phyloP scores from a whole-genome alignment of 495 filamentous ascomycete species.

The Aspergillus bridgeri region DNA sequence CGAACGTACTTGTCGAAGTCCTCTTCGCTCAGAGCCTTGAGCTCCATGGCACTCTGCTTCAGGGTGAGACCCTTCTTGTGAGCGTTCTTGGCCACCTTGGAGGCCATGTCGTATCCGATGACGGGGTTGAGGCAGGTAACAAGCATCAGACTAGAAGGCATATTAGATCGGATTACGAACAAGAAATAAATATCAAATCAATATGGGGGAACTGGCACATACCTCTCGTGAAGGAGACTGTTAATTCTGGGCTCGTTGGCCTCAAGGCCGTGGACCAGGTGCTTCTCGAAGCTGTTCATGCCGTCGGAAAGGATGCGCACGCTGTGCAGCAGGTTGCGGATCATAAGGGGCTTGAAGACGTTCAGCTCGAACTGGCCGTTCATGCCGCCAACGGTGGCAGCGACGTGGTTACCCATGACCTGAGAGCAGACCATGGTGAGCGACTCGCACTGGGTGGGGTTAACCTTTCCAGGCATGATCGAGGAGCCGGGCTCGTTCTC shows the following conservation, averaged over 20 bases:
- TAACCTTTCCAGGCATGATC: slow-evolving; percentile 99
- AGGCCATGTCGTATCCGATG: slow-evolving; percentile 98
- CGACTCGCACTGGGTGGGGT: slow-evolving; percentile 97
- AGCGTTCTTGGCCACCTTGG: slow-evolving; percentile 97
- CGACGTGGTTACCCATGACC: slow-evolving; percentile 95
- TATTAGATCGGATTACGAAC: slow-evolving; percentile 17
- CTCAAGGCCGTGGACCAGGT: slow-evolving; percentile 82
- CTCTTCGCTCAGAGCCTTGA: slow-evolving; percentile 82
- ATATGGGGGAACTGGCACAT: slow-evolving; percentile 15
- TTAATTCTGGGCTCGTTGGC: slow-evolving; percentile 90
- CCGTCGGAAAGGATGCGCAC: slow-evolving; percentile 80
- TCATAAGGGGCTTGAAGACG: slow-evolving; percentile 97
- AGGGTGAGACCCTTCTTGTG: slow-evolving; percentile 96
- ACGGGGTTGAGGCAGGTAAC: slow-evolving; percentile 98
- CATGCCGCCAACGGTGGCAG: slow-evolving; percentile 88
- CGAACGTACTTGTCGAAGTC: slow-evolving; percentile 89
- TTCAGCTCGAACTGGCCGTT: slow-evolving; percentile 99
- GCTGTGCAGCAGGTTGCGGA: slow-evolving; percentile 92
- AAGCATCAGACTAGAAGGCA: slow-evolving; percentile 76
- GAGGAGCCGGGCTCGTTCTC: slow-evolving; percentile 97
- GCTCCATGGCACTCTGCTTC: slow-evolving; percentile 90
- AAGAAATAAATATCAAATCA: not conserved
- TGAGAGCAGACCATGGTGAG: slow-evolving; percentile 97
- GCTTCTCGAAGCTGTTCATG: slow-evolving; percentile 91
- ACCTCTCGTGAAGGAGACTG: slow-evolving; percentile 83